Evolutionary conservation across 2,329 filamentous ascomycete genomes (phyloP).

Genomic region (Thelonectria rubi): DNA sequence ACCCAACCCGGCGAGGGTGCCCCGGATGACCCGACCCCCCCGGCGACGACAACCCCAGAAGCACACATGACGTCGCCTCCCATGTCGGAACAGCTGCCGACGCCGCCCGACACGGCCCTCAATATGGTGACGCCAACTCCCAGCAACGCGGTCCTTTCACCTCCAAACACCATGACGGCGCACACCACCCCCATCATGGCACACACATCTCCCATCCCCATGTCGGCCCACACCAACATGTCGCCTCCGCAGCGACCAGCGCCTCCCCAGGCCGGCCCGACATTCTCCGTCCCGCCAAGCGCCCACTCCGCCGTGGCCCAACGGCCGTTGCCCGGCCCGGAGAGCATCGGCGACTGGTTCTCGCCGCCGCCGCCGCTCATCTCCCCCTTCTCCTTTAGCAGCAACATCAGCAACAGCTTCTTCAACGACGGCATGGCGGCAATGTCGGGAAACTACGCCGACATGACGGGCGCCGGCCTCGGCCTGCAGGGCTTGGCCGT

Average conservation of each 20-base stretch:
- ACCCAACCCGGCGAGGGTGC: constrained; percentile 46
- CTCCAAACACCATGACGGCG: constrained; percentile 47
- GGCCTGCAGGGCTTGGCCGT: constrained; percentile 46
- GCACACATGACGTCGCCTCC: constrained; percentile 42
- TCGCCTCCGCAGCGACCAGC: constrained; percentile 45
- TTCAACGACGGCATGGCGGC: constrained; percentile 51
- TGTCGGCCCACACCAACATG: constrained; percentile 43
- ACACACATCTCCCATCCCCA: constrained; percentile 41
- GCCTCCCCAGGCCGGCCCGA: constrained; percentile 40
- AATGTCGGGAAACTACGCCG: constrained; percentile 42
- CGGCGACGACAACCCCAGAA: constrained; percentile 44
- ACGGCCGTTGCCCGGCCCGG: constrained; percentile 53
- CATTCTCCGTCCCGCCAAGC: constrained; percentile 54
- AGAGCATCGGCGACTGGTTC: constrained; percentile 62
- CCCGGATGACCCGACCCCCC: constrained; percentile 48
- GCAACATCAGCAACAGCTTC: constrained; percentile 52
- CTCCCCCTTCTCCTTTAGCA: constrained; percentile 60
- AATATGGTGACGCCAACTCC: constrained; percentile 44
- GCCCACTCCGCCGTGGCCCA: constrained; percentile 52
- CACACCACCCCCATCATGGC: constrained; percentile 44
- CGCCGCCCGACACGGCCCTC: constrained; percentile 55
- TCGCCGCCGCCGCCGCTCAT: constrained; percentile 62
- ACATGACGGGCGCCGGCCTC: constrained; percentile 43
- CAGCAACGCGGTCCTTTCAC: constrained; percentile 48
- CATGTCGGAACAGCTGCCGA: constrained; percentile 50